Conservation (phyloP, 2,329 filamentous ascomycete genomes). For the Penicillium brasilianum region DNA sequence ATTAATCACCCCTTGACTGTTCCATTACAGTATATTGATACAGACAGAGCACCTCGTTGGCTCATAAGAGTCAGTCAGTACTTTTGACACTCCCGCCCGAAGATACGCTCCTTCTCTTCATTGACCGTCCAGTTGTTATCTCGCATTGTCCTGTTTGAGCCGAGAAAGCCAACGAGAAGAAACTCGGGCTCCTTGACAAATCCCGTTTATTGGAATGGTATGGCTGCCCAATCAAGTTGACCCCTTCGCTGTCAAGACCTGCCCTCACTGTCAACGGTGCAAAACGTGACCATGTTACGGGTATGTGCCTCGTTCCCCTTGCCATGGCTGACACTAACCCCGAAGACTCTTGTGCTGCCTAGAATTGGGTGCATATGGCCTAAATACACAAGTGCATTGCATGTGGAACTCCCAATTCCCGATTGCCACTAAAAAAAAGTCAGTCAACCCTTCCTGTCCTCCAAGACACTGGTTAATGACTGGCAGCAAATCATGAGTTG, state of each 20-base stretch:
- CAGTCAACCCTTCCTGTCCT: no score
- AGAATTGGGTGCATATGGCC: background rate
- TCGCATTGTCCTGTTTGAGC: background rate
- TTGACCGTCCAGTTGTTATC: background rate
- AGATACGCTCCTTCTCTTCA: background rate
- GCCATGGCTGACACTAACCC: background rate
- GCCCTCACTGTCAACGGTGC: background rate
- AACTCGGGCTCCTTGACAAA: background rate
- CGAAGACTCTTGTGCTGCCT: background rate
- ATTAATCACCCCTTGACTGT: background rate
- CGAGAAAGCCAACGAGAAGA: background rate
- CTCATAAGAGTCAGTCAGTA: background rate
- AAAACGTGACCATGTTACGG: background rate
- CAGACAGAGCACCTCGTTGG: background rate
- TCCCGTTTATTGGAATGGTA: background rate
- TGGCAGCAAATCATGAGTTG: background rate
- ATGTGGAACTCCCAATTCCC: background rate
- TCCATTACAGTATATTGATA: background rate
- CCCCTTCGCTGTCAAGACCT: background rate
- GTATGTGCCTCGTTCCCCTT: background rate
- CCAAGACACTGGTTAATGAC: background rate
- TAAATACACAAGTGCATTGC: background rate
- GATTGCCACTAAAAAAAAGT: no score
- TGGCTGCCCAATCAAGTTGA: background rate
- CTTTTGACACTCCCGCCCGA: background rate